Evolutionary conservation across 768 basidiomycete genomes (phyloP), one percentile per base, ranked within the genome.

Genomic region (Amanita polypyramis): DNA sequence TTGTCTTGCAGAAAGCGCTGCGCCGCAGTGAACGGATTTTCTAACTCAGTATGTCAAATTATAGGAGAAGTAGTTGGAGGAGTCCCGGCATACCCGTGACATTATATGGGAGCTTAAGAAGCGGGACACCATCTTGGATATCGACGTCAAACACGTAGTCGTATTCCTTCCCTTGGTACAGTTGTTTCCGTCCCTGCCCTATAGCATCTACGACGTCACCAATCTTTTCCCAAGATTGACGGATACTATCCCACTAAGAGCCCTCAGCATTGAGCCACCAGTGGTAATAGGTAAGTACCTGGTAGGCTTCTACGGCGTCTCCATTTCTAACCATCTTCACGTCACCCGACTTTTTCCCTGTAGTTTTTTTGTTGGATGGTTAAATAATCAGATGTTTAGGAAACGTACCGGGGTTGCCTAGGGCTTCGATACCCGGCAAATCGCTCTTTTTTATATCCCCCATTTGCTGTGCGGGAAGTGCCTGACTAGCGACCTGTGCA

Each of bases 141-240:
- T 98, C 96, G 30, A 99, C 94, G 59, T 96, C 94, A 58, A 98
- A 97, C n/a, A 99, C 95, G 58, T 96, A 96, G 65, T 99, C 96
- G 59, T 94, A 99, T 65, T 98, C 95, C 59, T 84, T 83, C 14
- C 96, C 96, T 56, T 92, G 65, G 59, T 86, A 85, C n/a, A 96
- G 73, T 64, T 94, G 89, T 64, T 89, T 94, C 49, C 91, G 75
- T n/a, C 80, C 79, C 30, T 83, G 80, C 19, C 93, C 88, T 44
- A 95, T 86, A 15, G 93, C 94, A 59, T 96, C 96, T 3, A 94
- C 92, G 4, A 98, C 94, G 55, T 94, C 86, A 19, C 96, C 96
- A 29, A 98, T 80, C 62, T 94, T 95, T 62, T 90, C 79, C 96
- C 96, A 99, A 20, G 72, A 74, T 14, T 64, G 67, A 8, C 70